Evolutionary conservation across 202 grass and related monocot genomes (phyloP).

Genomic region (Miscanthus sacchariflorus): DNA sequence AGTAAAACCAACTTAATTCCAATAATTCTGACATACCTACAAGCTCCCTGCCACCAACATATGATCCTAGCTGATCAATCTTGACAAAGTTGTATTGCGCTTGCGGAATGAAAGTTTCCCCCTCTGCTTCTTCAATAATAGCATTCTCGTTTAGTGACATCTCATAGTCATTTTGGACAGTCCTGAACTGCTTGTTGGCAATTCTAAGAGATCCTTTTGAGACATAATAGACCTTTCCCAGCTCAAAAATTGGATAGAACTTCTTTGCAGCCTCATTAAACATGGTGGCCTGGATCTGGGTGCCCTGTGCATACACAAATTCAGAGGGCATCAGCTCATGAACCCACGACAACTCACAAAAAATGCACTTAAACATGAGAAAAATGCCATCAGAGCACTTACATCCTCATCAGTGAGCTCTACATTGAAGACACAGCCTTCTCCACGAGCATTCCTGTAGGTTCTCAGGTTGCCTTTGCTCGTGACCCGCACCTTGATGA

Average conservation of each 20-base stretch:
- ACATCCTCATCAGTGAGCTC: constrained; percentile 99
- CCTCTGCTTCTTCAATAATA: constrained; percentile 87
- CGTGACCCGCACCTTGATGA: constrained; percentile 96
- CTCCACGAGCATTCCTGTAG: constrained; percentile 87
- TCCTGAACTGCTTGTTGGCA: constrained; percentile 95
- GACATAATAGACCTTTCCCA: constrained; percentile 97
- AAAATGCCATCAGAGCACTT: constrained; percentile 36
- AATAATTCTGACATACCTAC: constrained; percentile 59
- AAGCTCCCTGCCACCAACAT: constrained; percentile 90
- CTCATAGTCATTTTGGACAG: constrained; percentile 96
- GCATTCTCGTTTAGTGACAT: constrained; percentile 93
- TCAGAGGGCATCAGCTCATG: not conserved
- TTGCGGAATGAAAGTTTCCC: constrained; percentile 79
- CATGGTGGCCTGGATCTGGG: constrained; percentile 98
- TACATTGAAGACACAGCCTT: constrained; percentile 93
- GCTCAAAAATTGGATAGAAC: constrained; percentile 84
- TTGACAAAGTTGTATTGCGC: constrained; percentile 88
- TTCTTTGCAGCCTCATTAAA: constrained; percentile 94
- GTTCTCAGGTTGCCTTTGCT: constrained; percentile 88
- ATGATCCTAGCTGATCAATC: constrained; percentile 83
- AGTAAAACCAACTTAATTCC: not conserved
- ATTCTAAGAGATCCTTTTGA: constrained; percentile 90
- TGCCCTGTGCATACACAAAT: constrained; percentile 65
- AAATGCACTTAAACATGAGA: not conserved
- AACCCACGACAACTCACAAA: not conserved